Conservation (phyloP, 148 eudicot species). For the Nepenthes gracilis region DNA sequence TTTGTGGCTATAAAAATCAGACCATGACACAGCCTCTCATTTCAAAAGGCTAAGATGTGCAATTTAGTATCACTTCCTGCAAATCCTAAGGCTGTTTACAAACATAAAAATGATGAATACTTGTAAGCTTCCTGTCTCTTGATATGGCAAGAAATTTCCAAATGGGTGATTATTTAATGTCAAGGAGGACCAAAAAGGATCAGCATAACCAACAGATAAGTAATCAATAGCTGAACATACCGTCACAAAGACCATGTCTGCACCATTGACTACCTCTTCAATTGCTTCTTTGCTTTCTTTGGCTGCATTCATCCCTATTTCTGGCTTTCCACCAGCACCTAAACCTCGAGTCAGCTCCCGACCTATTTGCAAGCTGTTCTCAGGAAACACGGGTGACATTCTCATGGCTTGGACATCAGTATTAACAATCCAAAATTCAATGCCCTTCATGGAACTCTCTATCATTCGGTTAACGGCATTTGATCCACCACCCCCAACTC, state of each 20-base stretch:
- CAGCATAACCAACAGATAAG: too few species aligned
- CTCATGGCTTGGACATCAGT: constrained; percentile 97
- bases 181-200: too few species aligned
- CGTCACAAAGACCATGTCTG: constrained; percentile 98
- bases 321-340: constrained; percentile 99
- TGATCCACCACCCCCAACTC: constrained; percentile 98
- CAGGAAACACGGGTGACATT: constrained; percentile 81
- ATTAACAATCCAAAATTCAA: constrained; percentile 95
- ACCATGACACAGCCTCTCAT: too few species aligned
- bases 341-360: constrained; percentile 92
- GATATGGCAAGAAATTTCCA: too few species aligned
- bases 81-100: too few species aligned
- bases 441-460: constrained; percentile 88
- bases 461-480: constrained; percentile 98
- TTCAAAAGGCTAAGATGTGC: too few species aligned
- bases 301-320: constrained; percentile 89
- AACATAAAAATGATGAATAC: too few species aligned
- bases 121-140: too few species aligned
- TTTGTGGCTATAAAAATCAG: too few species aligned
- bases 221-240: constrained; percentile 24
- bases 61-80: too few species aligned
- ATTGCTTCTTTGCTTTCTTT: constrained; percentile 75
- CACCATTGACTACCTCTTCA: constrained; percentile 81
- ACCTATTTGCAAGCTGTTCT: constrained; percentile 88
- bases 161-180: too few species aligned